These are phyloP conservation scores for Cardamine resedifolia DNA, from an alignment of 345 rosid species.

Conservation along the genomic window DNA sequence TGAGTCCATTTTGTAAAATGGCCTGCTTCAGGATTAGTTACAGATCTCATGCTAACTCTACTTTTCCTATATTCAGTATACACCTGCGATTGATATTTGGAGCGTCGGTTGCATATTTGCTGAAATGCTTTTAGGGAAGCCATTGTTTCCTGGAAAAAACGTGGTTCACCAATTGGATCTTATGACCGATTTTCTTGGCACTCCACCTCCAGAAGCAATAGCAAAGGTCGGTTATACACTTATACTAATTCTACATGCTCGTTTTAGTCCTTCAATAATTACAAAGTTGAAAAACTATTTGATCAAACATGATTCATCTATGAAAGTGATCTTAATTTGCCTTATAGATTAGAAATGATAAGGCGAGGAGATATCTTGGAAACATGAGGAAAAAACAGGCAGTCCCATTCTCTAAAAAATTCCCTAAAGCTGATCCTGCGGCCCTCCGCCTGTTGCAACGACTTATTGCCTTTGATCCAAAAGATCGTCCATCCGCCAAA, in stretches of 20 bases:
- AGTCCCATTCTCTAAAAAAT: constrained; percentile 73
- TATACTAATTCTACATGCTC: background rate
- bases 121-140: constrained; percentile 86
- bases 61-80: constrained; percentile 54
- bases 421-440: constrained; percentile 71
- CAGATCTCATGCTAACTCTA: constrained; percentile 11
- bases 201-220: constrained; percentile 74
- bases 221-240: constrained; percentile 63
- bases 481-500: constrained; percentile 90
- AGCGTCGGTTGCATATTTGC: constrained; percentile 98
- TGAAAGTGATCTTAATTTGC: background rate
- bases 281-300: background rate
- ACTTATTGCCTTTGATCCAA: constrained; percentile 93
- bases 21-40: background rate
- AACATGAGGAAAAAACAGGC: constrained; percentile 86
- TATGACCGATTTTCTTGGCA: constrained; percentile 94
- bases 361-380: constrained; percentile 90
- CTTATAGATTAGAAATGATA: constrained; percentile 79
- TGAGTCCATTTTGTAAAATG: no score
- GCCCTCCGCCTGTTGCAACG: constrained; percentile 73
- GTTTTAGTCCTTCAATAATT: background rate
- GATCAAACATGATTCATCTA: background rate
- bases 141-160: constrained; percentile 89
- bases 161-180: constrained; percentile 93
- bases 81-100: constrained; percentile 95